Evolutionary conservation across 1,284 basidiomycete genomes (phyloP), one percentile per base, ranked within the genome.

Genomic region (Butyriboletus appendiculatus): DNA sequence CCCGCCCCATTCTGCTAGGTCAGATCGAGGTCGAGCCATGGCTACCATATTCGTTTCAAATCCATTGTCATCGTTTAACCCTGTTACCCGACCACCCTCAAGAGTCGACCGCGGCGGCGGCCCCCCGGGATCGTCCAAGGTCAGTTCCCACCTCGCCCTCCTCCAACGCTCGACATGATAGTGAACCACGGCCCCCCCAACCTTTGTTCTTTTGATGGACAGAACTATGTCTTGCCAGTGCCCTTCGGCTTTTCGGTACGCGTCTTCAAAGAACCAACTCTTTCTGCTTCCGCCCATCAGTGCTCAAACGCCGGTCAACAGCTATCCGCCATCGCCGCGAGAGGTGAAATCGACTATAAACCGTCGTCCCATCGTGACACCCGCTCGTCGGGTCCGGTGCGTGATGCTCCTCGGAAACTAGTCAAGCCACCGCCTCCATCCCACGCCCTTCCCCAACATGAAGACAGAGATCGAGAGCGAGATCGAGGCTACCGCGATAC

Each of bases 191-290:
- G 11, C 35, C 45, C 41, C 22, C 18, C 9, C 26, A 45, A 40
- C 57, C 55, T 48, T 44, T 51, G 22, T 24, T 15, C 38, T n/a
- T 22, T 50, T 51, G 40, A 24, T 53, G 40, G 26, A 52, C 60
- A 76, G 71, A 67, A 62, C 58, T 75, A 67, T 58, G 55, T 66
- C 49, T 45, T 72, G 10, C 72, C 75, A 59, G 65, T 74, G 15
- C 73, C 75, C 33, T 75, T 75, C 58, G 77, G 77, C 28, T 80
- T 82, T 62, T 72, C 77, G 52, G 75, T 82, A 42, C 77, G 76
- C 55, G 71, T 80, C 28, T 79, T 81, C 69, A 82, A 82, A 70
- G 71, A 70, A 5, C 76, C 80, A 14, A 67, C 73, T 43, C 60
- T 73, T 59, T 66, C 71, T 48, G 65, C 72, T 53, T 60, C 73